Evolutionary conservation across 352 stramenopile species (phyloP), one percentile per base, ranked within the genome.

Genomic region (Globisporangium canariense): DNA sequence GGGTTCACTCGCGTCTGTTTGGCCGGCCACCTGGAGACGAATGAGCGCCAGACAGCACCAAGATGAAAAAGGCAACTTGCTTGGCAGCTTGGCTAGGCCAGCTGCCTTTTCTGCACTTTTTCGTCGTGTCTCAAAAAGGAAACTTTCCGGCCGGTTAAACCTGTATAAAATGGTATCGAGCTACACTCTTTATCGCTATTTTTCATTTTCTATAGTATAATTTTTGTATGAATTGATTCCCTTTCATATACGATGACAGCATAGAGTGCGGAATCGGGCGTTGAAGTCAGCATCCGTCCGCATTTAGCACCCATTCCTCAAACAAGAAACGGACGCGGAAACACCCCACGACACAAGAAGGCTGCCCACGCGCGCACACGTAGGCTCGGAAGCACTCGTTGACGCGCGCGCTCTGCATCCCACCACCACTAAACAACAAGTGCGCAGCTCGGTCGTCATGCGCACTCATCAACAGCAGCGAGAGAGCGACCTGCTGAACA

Each of bases 401-500:
- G 14, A 57, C 38, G 50, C 25, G 14, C 13, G 6, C 50, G 49
- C 20, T 32, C 25, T 14, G 10, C 38, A 45, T 45, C 38, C 3
- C 43, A 50, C 46, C 46, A 16, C 20, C n/a, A 16, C n/a, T 3
- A 28, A 34, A 4, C 18, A 58, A 5, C 32, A 36, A 36, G 32
- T 8, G 30, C 46, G 28, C 51, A 43, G 16, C 32, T 11, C 18
- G 25, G 14, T 16, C 32, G n/a, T 28, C 14, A 70, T 71, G 66
- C 66, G 66, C 47, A 58, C 36, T 13, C 52, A 65, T 32, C 49
- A 41, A 11, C 51, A 65, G 30, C 49, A 41, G 22, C 63, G 58
- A 38, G 65, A 58, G 18, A 71, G 61, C 40, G 66, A 71, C 41
- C 36, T 71, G 61, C 54, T 71, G 46, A 68, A 47, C 47, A 71